These are phyloP conservation scores for Penicillium sp. DNA, from an alignment of 2,329 filamentous ascomycete genomes.

Conservation along the genomic window DNA sequence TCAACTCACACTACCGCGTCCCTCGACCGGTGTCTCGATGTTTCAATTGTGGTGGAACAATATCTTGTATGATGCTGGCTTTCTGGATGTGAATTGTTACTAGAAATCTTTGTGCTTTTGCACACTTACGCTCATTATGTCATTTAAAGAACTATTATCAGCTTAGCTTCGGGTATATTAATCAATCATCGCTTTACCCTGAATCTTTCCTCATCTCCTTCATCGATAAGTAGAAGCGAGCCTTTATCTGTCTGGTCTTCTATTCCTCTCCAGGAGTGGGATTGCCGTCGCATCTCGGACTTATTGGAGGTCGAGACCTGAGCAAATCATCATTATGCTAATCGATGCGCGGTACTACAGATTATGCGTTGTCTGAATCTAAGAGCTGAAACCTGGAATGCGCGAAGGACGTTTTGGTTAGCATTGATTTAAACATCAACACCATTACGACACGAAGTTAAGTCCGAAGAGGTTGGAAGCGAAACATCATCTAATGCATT, in stretches of 20 bases:
- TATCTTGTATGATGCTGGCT: conserved; percentile 4
- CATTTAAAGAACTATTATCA: not conserved
- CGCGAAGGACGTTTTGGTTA: no score
- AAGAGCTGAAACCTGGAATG: no score
- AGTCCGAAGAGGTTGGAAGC: not conserved
- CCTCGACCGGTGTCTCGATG: not conserved
- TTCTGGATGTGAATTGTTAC: conserved; percentile 8
- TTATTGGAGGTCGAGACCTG: no score
- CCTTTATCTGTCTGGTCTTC: not conserved
- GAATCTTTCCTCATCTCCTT: not conserved
- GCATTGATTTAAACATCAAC: no score
- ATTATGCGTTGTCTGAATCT: no score
- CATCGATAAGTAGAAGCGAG: not conserved
- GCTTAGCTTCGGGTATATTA: not conserved
- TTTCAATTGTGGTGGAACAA: not conserved
- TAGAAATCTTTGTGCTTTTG: conserved; percentile 9
- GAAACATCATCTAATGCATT: conserved; percentile 2
- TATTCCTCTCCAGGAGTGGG: no score
- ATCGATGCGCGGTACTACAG: no score
- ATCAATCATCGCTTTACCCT: not conserved
- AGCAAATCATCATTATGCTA: no score
- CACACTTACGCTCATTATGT: conserved; percentile 16
- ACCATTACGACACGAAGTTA: not conserved
- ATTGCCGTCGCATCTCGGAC: no score
- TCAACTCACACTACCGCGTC: not conserved